Conservation (phyloP, 257 asterid genomes). For the Solanum chilense region DNA sequence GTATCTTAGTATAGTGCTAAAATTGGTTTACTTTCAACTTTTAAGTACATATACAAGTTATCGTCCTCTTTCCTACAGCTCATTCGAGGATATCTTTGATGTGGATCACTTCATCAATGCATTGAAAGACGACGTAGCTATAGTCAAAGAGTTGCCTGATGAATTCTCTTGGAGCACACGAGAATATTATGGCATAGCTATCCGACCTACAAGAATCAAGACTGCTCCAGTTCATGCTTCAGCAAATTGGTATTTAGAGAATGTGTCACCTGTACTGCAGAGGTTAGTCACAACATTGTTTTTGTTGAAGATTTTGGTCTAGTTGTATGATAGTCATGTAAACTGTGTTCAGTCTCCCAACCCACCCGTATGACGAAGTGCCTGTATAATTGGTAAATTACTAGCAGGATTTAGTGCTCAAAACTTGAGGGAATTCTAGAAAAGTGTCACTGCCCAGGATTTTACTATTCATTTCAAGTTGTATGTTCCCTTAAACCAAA, state of each 20-base stretch:
- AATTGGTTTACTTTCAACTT: background rate
- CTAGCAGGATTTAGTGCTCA: background rate
- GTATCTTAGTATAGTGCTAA: constrained; percentile 14
- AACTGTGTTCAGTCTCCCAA: background rate
- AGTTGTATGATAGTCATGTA: background rate
- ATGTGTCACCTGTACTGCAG: constrained; percentile 63
- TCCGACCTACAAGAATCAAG: constrained; percentile 85
- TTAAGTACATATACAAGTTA: background rate
- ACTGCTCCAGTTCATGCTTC: constrained; percentile 95
- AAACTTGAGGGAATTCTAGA: background rate
- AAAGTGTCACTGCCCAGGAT: background rate
- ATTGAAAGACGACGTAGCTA: constrained; percentile 69
- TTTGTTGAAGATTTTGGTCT: background rate
- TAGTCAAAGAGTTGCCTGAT: constrained; percentile 76
- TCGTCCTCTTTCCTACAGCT: constrained; percentile 29
- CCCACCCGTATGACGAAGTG: background rate
- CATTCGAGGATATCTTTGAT: constrained; percentile 85
- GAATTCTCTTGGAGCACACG: constrained; percentile 96
- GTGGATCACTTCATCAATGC: constrained; percentile 89
- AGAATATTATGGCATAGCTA: constrained; percentile 82
- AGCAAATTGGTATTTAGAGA: constrained; percentile 88
- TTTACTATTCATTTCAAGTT: background rate
- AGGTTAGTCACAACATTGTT: constrained; percentile 41
- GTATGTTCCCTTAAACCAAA: background rate
- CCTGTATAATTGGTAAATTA: background rate